Evolutionary conservation across 306 rosid genomes (phyloP).

Genomic region (Rubus idaeus): DNA sequence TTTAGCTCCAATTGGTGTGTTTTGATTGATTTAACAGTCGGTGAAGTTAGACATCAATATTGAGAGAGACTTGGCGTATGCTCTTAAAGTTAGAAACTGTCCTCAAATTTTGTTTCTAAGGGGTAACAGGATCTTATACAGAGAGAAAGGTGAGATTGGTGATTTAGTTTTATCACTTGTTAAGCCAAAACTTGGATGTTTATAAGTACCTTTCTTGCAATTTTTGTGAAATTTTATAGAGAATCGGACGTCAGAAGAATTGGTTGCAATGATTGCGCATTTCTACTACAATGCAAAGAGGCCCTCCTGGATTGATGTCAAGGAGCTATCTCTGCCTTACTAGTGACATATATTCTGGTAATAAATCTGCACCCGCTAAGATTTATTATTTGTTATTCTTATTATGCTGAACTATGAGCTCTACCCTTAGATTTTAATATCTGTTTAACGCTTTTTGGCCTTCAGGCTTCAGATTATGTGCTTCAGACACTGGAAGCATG

Average conservation of each 20-base stretch:
- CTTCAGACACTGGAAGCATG: neutral
- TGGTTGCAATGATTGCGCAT: conserved; percentile 90
- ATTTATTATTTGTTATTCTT: neutral
- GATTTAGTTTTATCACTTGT: neutral
- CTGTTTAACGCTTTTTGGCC: neutral
- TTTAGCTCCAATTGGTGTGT: neutral
- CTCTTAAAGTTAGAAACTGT: conserved; percentile 71
- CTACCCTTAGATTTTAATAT: neutral
- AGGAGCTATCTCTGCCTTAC: conserved; percentile 41
- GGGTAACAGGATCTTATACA: conserved; percentile 73
- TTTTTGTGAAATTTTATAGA: conserved; percentile 39
- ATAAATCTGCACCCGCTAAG: neutral
- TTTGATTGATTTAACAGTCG: conserved; percentile 38
- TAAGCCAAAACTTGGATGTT: neutral
- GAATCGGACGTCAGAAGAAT: conserved; percentile 61
- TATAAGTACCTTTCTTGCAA: conserved; percentile 5
- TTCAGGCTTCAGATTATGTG: neutral
- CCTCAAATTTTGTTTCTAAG: conserved; percentile 79
- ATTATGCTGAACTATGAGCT: neutral
- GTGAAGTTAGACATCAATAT: conserved; percentile 84
- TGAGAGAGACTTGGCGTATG: conserved; percentile 90
- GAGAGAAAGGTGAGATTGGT: conserved; percentile 77
- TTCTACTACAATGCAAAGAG: conserved; percentile 90
- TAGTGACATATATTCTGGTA: neutral
- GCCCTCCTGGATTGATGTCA: conserved; percentile 79